Evolutionary conservation across 768 basidiomycete species (phyloP), one percentile per base, ranked within the genome.

Genomic region (Chalciporus piperatus): DNA sequence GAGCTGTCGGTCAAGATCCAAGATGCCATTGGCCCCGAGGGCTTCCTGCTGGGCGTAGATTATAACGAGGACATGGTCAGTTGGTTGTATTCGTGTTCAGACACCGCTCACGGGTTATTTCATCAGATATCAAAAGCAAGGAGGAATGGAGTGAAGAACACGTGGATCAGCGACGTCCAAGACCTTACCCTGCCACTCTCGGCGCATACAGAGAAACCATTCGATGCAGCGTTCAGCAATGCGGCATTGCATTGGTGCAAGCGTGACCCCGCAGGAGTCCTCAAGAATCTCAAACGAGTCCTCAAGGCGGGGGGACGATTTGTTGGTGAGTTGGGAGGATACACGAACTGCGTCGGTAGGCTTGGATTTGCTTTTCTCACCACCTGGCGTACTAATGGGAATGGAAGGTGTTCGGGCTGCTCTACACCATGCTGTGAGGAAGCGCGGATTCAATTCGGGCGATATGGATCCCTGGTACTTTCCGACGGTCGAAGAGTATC

Each of bases 241-340:
- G 89, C 92, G 0, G 76, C 79, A 4, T 63, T 94, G 55, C 92
- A 95, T 60, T 94, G 91, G 92, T 93, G 90, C 69, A 92, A 89
- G 66, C 70, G 72, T 5, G 74, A 86, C 58, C 92, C 92, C 1
- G 65, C 60, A 2, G 83, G 80, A 1, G 90, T 92, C 9, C 64
- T 92, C 10, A 67, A 74, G 13, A 76, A 82, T 44, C 77, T 79
- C n/a, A 79, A 78, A 60, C 74, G 70, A 41, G 68, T 86, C 10
- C 70, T 93, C 48, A 89, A 82, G 58, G 76, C 75, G 1, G 86
- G 87, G 0, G 91, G 90, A 2, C 73, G 85, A 19, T 80, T 92
- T 41, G 83, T 83, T 0, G 83, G 76, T 20, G 92, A 93, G 65
- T 83, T 91, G 78, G 86, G 90, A 13, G 87, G 86, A 0, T 85